Percentiles rank a stretch among this genome's conserved stretches.
phyloP scores from a whole-genome alignment of 2,329 filamentous ascomycete species.

The Sclerotinia sclerotiorum region DNA sequence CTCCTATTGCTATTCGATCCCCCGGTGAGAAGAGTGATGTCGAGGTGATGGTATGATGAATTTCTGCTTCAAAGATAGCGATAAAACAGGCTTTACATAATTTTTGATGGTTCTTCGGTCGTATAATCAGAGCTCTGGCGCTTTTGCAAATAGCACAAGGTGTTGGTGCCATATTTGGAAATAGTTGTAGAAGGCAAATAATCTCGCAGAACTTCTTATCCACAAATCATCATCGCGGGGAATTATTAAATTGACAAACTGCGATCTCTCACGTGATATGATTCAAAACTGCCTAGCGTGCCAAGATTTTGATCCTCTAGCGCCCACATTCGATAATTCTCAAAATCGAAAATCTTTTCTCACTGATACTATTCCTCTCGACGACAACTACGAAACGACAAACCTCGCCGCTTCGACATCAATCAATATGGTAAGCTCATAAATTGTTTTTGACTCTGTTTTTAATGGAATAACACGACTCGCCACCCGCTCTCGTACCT shows the following conservation, averaged over 20 bases:
- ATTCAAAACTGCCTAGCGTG: slow-evolving; percentile 3
- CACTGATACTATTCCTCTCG: slow-evolving; percentile 31
- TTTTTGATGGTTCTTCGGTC: slow-evolving; percentile 92
- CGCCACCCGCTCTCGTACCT: slow-evolving; percentile 42
- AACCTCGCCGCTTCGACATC: slow-evolving; percentile 43
- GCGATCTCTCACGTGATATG: slow-evolving; percentile 13
- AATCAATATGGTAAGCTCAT: slow-evolving; percentile 63
- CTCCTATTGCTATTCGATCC: slow-evolving; percentile 89
- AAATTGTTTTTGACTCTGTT: slow-evolving; percentile 38
- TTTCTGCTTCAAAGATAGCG: slow-evolving; percentile 82
- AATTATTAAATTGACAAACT: slow-evolving; percentile 12
- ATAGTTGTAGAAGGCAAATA: background rate
- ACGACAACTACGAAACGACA: slow-evolving; percentile 28
- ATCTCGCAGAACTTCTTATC: background rate
- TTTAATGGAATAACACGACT: slow-evolving; percentile 36
- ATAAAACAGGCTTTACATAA: slow-evolving; percentile 91
- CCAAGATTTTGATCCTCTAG: slow-evolving; percentile 34
- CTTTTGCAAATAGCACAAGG: slow-evolving; percentile 74
- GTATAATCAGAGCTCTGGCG: slow-evolving; percentile 81
- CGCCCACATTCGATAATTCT: slow-evolving; percentile 26
- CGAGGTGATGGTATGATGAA: slow-evolving; percentile 86
- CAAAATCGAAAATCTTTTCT: slow-evolving; percentile 31
- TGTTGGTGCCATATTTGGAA: slow-evolving; percentile 64
- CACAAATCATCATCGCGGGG: slow-evolving; percentile 9
- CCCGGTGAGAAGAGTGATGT: slow-evolving; percentile 79